Evolutionary conservation across 2,329 filamentous ascomycete species (phyloP).

Genomic region (Clonostachys solani): DNA sequence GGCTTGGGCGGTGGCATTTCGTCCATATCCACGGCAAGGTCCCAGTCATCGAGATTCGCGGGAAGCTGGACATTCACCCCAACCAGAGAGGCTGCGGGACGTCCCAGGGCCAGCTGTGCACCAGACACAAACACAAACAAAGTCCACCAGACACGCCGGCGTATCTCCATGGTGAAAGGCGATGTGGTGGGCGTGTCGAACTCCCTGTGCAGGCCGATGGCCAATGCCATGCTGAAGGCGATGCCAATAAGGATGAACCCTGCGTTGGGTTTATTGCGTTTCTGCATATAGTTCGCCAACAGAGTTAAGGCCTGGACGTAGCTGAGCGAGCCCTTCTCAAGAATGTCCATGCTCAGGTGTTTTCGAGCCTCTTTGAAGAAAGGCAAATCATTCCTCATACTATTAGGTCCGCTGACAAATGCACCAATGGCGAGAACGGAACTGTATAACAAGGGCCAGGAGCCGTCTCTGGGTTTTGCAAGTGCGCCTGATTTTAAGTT

Average conservation of each 20-base stretch:
- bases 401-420: constrained; percentile 13
- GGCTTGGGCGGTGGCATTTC: constrained; percentile 2
- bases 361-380: constrained; percentile 13
- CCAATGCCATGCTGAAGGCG: constrained; percentile 39
- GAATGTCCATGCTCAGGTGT: constrained; percentile 27
- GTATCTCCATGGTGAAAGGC: constrained; percentile 15
- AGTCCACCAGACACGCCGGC: constrained; percentile 23
- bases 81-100: constrained; percentile 5
- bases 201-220: constrained; percentile 39
- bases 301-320: constrained; percentile 33
- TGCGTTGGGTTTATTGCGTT: constrained; percentile 40
- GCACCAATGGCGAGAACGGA: constrained; percentile 24
- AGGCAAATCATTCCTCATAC: constrained; percentile 6
- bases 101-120: constrained; percentile 8
- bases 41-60: constrained; percentile 6
- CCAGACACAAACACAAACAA: constrained; percentile 27
- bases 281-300: constrained; percentile 40
- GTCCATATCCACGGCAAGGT: constrained; percentile 10
- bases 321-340: constrained; percentile 34
- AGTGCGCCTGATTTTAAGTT: constrained; percentile 6
- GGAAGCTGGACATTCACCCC: constrained; percentile 8
- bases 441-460: constrained; percentile 13
- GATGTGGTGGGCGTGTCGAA: constrained; percentile 13
- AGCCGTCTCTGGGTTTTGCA: constrained; percentile 9
- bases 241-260: constrained; percentile 43